phyloP scores from a whole-genome alignment of 202 grass and related monocot genomes.

The Setaria italica region DNA sequence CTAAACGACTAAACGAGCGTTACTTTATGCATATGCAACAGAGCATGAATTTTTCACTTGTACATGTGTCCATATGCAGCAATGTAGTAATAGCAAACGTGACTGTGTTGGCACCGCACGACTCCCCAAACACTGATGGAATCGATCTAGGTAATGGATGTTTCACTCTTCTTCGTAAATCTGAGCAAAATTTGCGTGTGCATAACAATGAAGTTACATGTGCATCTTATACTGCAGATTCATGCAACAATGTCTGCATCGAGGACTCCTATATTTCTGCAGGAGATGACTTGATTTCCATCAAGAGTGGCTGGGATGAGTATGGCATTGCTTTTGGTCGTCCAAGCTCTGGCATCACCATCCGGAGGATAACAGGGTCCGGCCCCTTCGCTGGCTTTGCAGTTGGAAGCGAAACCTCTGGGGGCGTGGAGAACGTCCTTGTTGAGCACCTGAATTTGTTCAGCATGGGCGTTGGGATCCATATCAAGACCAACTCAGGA shows the following conservation, averaged over 20 bases:
- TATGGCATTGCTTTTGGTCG: conserved; percentile 70
- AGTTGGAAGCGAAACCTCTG: conserved; percentile 69
- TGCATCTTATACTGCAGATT: conserved; percentile 54
- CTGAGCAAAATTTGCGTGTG: not conserved
- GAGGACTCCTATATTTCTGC: conserved; percentile 76
- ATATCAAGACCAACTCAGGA: conserved; percentile 75
- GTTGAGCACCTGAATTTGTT: conserved; percentile 61
- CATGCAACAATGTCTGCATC: conserved; percentile 69
- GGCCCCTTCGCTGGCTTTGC: conserved; percentile 63
- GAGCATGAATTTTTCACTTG: no score
- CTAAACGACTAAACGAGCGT: not conserved
- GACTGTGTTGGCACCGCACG: conserved; percentile 70
- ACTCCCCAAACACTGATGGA: conserved; percentile 81
- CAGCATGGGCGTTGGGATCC: conserved; percentile 57
- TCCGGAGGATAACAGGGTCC: conserved; percentile 58
- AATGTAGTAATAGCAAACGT: conserved; percentile 67
- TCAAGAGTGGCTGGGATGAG: conserved; percentile 81
- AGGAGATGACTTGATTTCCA: conserved; percentile 69
- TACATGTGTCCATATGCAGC: conserved; percentile 39
- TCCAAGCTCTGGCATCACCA: conserved; percentile 64
- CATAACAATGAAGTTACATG: conserved; percentile 18
- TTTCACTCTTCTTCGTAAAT: not conserved
- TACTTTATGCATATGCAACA: conserved; percentile 49
- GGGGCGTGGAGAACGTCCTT: conserved; percentile 62
- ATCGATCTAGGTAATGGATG: conserved; percentile 63